A percentile compares a stretch with the other conserved stretches of the same genome.
phyloP scores from a whole-genome alignment of 208 protist species.

The Wallacemonas sp. region DNA sequence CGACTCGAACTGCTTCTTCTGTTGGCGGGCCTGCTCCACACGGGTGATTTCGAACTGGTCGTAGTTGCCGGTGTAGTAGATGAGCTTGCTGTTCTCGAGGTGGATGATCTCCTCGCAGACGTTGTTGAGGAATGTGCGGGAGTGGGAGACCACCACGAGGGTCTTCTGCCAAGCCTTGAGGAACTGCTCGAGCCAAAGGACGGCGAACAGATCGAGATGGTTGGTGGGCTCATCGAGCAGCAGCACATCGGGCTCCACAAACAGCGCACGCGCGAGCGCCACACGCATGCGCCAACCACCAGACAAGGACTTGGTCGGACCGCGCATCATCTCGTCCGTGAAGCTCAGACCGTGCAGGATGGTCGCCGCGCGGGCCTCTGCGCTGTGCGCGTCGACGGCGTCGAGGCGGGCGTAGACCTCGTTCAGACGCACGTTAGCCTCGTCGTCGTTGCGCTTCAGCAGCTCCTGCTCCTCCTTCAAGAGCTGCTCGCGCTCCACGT shows the following conservation, averaged over 20 bases:
- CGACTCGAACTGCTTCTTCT: conserved; percentile 87
- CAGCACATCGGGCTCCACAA: conserved; percentile 95
- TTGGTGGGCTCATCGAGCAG: conserved; percentile 98
- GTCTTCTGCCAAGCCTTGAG: conserved; percentile 95
- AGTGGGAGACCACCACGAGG: conserved; percentile 98
- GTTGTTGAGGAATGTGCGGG: conserved; percentile 96
- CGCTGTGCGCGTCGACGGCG: conserved; percentile 95
- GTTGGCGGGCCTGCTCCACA: conserved; percentile 87
- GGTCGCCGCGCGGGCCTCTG: conserved; percentile 79
- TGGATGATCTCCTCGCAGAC: conserved; percentile 96
- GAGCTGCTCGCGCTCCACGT: conserved; percentile 92
- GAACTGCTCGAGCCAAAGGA: conserved; percentile 98
- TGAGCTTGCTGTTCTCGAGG: conserved; percentile 79
- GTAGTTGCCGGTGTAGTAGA: conserved; percentile 95
- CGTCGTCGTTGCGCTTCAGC: conserved; percentile 77
- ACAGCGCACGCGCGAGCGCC: conserved; percentile 96
- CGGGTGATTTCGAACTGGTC: conserved; percentile 92
- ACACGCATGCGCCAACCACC: conserved; percentile 99
- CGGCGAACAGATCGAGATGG: conserved; percentile 97
- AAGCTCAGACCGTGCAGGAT: conserved; percentile 95
- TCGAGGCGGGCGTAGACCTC: conserved; percentile 95
- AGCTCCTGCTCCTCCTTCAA: conserved; percentile 93
- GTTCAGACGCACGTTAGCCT: conserved; percentile 79
- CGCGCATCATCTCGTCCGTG: conserved; percentile 93
- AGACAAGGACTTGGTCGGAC: conserved; percentile 83